These are phyloP conservation scores for Pichia sp. DNA, from an alignment of 1,139 yeast genomes.

Conservation along the genomic window DNA sequence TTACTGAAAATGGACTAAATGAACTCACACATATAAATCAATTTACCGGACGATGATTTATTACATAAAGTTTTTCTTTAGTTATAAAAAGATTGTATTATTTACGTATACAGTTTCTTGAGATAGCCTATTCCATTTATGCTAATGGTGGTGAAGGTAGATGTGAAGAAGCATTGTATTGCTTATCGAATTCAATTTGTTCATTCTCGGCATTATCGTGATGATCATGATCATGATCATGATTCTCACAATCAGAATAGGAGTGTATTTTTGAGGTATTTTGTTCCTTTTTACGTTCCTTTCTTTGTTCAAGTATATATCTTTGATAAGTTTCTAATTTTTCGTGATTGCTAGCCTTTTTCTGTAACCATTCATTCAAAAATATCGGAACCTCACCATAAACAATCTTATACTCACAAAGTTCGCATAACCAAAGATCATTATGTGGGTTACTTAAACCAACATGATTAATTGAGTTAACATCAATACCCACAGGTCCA, in stretches of 20 bases:
- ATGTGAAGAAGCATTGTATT: no score
- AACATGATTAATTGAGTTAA: conserved; percentile 5
- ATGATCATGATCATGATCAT: conserved; percentile 2
- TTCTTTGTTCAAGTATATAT: conserved; percentile 13
- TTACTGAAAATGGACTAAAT: background rate
- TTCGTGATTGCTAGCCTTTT: conserved; percentile 31
- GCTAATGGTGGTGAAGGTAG: no score
- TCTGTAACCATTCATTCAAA: conserved; percentile 44
- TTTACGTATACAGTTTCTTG: no score
- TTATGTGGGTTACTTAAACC: conserved; percentile 3
- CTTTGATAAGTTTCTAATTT: conserved; percentile 19
- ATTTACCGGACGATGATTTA: no score
- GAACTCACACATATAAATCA: background rate
- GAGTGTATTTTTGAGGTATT: background rate
- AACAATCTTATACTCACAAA: conserved; percentile 56
- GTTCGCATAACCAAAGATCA: conserved; percentile 38
- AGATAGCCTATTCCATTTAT: no score
- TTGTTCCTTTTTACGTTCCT: conserved; percentile 5
- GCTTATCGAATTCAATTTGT: no score
- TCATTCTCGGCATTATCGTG: background rate
- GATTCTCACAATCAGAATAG: background rate
- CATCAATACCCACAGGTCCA: conserved; percentile 5
- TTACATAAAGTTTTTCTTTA: no score
- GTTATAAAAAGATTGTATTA: no score
- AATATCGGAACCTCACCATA: conserved; percentile 48